Conservation (phyloP, 768 basidiomycete species). For the Leucosporidium yakuticum region DNA sequence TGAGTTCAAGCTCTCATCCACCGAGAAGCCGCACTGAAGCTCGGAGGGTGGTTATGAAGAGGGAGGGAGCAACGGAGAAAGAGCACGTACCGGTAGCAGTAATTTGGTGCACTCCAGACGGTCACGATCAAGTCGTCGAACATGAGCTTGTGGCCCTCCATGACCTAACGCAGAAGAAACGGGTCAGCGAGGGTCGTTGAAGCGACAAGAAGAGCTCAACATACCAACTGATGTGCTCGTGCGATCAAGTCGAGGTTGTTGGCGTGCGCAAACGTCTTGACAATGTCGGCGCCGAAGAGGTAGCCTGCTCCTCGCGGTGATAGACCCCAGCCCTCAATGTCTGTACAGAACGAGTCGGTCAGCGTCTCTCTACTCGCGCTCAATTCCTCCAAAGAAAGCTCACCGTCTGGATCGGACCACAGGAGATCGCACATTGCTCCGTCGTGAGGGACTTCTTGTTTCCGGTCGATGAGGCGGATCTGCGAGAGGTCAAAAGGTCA, state of each 20-base stretch:
- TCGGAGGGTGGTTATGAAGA: conserved; percentile 18
- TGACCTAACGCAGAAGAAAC: conserved; percentile 39
- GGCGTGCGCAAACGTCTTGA: conserved; percentile 78
- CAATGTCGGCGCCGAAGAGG: conserved; percentile 87
- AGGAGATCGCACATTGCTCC: conserved; percentile 97
- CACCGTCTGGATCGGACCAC: conserved; percentile 99
- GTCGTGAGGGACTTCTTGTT: conserved; percentile 97
- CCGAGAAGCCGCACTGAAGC: not conserved
- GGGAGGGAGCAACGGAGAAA: conserved; percentile 17
- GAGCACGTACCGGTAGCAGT: conserved; percentile 79
- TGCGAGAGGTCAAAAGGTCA: conserved; percentile 31
- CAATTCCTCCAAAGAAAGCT: too few relatives aligned
- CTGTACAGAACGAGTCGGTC: conserved; percentile 45
- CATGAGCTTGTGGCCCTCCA: conserved; percentile 72
- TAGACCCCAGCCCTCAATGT: conserved; percentile 89
- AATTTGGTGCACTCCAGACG: conserved; percentile 97
- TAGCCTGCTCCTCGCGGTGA: conserved; percentile 97
- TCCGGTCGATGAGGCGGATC: conserved; percentile 91
- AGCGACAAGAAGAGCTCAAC: conserved; percentile 38
- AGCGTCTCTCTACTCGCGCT: not conserved
- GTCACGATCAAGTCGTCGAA: conserved; percentile 92
- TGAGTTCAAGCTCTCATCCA: not conserved
- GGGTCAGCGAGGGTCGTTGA: not conserved
- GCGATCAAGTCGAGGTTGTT: conserved; percentile 94
- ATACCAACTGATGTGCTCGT: conserved; percentile 83